Evolutionary conservation across 2,329 filamentous ascomycete species (phyloP).

Genomic region (Cyphellophora europaea): DNA sequence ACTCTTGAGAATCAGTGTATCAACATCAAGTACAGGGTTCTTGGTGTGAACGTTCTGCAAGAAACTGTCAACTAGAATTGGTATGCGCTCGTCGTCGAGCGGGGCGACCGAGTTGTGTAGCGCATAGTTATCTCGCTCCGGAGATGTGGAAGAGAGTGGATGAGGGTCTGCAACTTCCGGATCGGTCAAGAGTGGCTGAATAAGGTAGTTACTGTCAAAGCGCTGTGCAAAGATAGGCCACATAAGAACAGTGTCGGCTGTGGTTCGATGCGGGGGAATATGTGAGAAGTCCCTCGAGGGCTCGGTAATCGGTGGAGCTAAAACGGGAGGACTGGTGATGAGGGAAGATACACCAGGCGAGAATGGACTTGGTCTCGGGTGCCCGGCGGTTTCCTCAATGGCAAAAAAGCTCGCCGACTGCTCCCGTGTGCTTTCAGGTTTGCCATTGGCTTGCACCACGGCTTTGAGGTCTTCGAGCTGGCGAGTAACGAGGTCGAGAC

Average conservation of each 20-base stretch:
- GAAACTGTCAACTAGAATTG: slow-evolving; percentile 22
- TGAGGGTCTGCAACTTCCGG: slow-evolving; percentile 1
- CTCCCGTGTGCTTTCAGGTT: too few relatives aligned
- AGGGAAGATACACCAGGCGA: background rate
- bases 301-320: background rate
- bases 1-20: slow-evolving; percentile 18
- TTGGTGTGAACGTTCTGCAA: slow-evolving; percentile 27
- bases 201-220: slow-evolving; percentile 15
- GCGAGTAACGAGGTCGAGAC: slow-evolving; percentile 8
- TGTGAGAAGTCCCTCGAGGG: slow-evolving; percentile 16
- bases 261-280: slow-evolving; percentile 20
- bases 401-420: slow-evolving; percentile 4
- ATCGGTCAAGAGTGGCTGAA: slow-evolving; percentile 12
- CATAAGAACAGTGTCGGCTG: slow-evolving; percentile 20
- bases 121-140: slow-evolving; percentile 1
- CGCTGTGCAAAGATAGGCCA: slow-evolving; percentile 20
- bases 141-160: background rate
- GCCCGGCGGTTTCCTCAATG: slow-evolving; percentile 2
- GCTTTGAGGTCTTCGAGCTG: slow-evolving; percentile 10
- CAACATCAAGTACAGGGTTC: slow-evolving; percentile 27
- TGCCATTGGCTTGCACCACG: background rate
- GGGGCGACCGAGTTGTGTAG: slow-evolving; percentile 8
- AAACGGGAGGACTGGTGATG: background rate
- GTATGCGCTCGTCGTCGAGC: slow-evolving; percentile 22
- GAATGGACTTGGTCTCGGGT: background rate